phyloP scores from a whole-genome alignment of 192 early-diverging fungal genomes.

The Coemansia sp. region DNA sequence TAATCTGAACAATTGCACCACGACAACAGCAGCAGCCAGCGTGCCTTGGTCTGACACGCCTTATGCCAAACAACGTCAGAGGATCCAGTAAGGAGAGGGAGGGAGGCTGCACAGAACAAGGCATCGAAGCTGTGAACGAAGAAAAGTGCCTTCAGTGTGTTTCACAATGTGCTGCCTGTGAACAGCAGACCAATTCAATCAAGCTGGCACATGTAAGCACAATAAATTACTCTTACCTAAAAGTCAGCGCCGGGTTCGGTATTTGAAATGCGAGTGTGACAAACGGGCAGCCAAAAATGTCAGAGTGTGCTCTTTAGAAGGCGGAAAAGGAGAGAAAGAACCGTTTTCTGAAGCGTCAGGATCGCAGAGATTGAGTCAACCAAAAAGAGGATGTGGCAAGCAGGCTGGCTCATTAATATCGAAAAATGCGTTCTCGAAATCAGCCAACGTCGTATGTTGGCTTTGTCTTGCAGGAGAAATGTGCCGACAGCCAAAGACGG shows the following conservation, averaged over 20 bases:
- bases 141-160: not conserved
- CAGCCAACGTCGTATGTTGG: not conserved
- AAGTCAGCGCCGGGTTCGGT: not conserved
- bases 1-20: not conserved
- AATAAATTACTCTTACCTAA: not conserved
- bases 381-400: not conserved
- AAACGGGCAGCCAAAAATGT: not conserved
- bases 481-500: not conserved
- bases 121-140: not conserved
- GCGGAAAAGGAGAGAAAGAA: not conserved
- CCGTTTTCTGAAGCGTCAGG: not conserved
- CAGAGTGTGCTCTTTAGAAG: not conserved
- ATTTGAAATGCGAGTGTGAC: not conserved
- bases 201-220: not conserved
- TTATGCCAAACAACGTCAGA: not conserved
- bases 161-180: not conserved
- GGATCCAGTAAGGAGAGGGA: not conserved
- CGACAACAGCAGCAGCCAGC: not conserved
- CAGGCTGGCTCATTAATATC: conserved; percentile 6
- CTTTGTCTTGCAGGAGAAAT: not conserved
- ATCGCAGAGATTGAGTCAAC: conserved; percentile 4
- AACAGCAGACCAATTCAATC: not conserved
- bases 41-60: not conserved
- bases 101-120: conserved; percentile 2
- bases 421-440: conserved; percentile 2